Conservation (phyloP, 768 basidiomycete genomes). For the Lentinula sp. region DNA sequence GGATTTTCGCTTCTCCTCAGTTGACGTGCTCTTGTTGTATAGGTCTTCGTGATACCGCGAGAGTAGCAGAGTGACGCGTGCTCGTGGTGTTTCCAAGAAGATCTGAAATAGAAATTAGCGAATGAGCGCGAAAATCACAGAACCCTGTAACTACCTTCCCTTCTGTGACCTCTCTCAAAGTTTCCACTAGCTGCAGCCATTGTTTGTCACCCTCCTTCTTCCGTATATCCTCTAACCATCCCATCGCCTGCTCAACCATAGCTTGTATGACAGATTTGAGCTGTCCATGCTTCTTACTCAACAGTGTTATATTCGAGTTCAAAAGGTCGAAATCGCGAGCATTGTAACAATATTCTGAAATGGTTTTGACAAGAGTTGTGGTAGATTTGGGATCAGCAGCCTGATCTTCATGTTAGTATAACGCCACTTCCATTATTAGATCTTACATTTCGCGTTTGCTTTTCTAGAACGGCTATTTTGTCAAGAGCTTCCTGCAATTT, state of each 20-base stretch:
- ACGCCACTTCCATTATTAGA: background rate
- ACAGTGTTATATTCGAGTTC: constrained; percentile 57
- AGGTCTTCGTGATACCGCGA: constrained; percentile 81
- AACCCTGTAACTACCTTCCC: constrained; percentile 66
- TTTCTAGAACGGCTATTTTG: constrained; percentile 84
- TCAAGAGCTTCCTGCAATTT: constrained; percentile 84
- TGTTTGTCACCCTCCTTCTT: constrained; percentile 57
- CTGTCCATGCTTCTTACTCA: constrained; percentile 97
- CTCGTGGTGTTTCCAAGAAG: constrained; percentile 93
- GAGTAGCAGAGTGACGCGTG: constrained; percentile 85
- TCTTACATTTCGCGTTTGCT: constrained; percentile 91
- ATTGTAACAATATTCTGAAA: constrained; percentile 66
- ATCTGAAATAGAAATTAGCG: constrained; percentile 45
- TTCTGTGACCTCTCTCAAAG: constrained; percentile 87
- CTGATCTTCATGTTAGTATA: constrained; percentile 32
- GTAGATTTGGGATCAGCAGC: constrained; percentile 94
- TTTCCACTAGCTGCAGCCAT: constrained; percentile 88
- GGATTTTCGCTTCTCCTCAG: constrained; percentile 48
- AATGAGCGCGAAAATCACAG: background rate
- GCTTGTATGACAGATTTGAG: constrained; percentile 84
- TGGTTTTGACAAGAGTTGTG: constrained; percentile 71
- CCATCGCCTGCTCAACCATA: constrained; percentile 85
- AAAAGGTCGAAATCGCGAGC: constrained; percentile 64
- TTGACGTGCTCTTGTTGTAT: constrained; percentile 34
- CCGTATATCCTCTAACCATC: constrained; percentile 76